Percentiles rank a stretch among this genome's conserved stretches.
phyloP scores from a whole-genome alignment of 148 eudicot genomes.

The Persicaria tinctoria region DNA sequence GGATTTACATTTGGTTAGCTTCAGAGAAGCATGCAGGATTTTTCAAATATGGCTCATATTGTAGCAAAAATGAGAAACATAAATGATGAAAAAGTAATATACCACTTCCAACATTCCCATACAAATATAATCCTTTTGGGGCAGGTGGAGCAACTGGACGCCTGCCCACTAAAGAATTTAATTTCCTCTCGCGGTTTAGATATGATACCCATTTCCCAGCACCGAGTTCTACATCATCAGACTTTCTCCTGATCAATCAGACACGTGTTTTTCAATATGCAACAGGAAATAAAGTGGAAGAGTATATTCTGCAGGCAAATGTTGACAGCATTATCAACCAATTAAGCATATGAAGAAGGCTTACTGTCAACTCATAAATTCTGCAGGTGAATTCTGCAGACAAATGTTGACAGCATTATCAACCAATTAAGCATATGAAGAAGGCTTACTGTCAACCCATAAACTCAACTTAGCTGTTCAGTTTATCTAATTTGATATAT shows the following conservation, averaged over 20 bases:
- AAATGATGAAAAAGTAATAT: slow-evolving; percentile 17
- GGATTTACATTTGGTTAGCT: background rate
- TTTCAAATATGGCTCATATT: background rate
- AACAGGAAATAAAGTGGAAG: background rate
- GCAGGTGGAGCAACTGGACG: slow-evolving; percentile 81
- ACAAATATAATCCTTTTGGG: slow-evolving; percentile 88
- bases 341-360: background rate
- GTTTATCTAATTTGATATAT: background rate
- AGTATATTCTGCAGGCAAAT: too few species aligned
- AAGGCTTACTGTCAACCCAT: background rate
- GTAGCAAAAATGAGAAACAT: background rate
- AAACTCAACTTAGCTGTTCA: background rate
- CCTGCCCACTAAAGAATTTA: slow-evolving; percentile 65
- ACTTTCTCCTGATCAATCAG: slow-evolving; percentile 37
- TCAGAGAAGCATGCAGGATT: background rate
- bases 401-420: too few species aligned
- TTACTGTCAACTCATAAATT: background rate
- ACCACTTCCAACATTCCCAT: slow-evolving; percentile 99
- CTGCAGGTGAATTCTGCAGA: too few species aligned
- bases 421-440: too few species aligned
- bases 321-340: too few species aligned
- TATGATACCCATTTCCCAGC: slow-evolving; percentile 96
- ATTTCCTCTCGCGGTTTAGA: slow-evolving; percentile 79
- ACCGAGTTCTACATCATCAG: slow-evolving; percentile 68
- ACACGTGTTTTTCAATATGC: too few species aligned